phyloP scores from a whole-genome alignment of 257 asterid species.

The Phtheirospermum japonicum region DNA sequence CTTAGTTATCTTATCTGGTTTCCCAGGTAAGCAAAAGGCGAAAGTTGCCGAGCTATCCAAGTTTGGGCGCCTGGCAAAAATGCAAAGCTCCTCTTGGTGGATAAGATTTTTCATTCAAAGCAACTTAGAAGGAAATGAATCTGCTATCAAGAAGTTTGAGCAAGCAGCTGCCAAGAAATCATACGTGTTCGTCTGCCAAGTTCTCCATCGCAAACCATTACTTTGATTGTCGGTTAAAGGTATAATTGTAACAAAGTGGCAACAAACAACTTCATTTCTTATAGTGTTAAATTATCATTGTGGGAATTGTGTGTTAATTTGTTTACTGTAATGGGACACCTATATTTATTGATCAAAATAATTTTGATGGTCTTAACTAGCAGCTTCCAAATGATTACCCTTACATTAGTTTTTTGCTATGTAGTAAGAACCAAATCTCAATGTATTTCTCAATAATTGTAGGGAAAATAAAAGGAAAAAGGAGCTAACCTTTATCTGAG shows the following conservation, averaged over 20 bases:
- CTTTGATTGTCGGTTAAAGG: constrained; percentile 33
- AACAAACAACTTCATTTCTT: constrained; percentile 29
- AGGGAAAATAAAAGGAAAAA: background rate
- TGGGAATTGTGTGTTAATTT: constrained; percentile 28
- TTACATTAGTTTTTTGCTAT: too few species aligned
- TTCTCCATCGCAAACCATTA: constrained; percentile 73
- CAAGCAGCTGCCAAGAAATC: constrained; percentile 58
- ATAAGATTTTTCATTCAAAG: constrained; percentile 67
- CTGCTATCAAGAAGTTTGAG: background rate
- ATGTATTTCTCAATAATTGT: background rate
- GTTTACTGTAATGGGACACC: background rate
- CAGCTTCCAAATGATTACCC: constrained; percentile 30
- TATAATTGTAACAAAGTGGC: constrained; percentile 26
- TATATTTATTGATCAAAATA: background rate
- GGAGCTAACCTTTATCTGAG: too few species aligned
- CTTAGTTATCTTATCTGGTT: constrained; percentile 72
- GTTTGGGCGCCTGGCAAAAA: constrained; percentile 23
- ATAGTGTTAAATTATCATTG: constrained; percentile 25
- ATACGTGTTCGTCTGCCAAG: constrained; percentile 66
- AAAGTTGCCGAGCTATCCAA: constrained; percentile 3
- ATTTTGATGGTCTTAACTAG: constrained; percentile 17
- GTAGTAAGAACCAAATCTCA: background rate
- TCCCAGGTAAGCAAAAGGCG: background rate
- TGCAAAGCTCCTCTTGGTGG: constrained; percentile 91
- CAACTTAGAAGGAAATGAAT: constrained; percentile 64